Conservation (phyloP, 257 asterid species). For the Lithospermum erythrorhizon region DNA sequence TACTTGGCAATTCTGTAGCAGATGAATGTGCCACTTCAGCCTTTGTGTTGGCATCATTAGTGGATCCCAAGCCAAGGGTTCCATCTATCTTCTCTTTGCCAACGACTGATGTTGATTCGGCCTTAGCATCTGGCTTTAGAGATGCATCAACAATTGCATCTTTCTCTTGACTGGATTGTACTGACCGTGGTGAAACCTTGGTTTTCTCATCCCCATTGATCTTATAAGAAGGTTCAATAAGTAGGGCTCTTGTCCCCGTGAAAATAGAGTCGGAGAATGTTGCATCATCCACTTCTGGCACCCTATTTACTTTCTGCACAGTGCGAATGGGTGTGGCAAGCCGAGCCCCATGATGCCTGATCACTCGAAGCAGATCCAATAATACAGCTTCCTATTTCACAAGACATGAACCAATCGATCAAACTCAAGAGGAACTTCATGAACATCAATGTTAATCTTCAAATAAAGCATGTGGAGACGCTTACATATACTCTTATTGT, state of each 20-base stretch:
- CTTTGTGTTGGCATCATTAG: slow-evolving; percentile 8
- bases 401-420: not conserved
- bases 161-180: slow-evolving; percentile 15
- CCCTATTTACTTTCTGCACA: slow-evolving; percentile 19
- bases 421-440: not conserved
- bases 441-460: not conserved
- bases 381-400: slow-evolving; percentile 19
- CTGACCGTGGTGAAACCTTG: slow-evolving; percentile 8
- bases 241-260: slow-evolving; percentile 12
- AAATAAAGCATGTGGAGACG: not conserved
- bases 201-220: slow-evolving; percentile 17
- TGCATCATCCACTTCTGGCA: slow-evolving; percentile 12
- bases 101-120: slow-evolving; percentile 8
- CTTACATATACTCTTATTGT: not conserved
- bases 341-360: slow-evolving; percentile 28
- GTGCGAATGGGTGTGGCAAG: slow-evolving; percentile 31
- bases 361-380: slow-evolving; percentile 27
- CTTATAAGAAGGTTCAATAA: slow-evolving; percentile 21
- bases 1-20: slow-evolving; percentile 3
- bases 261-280: slow-evolving; percentile 21
- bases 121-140: slow-evolving; percentile 5
- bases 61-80: slow-evolving; percentile 4
- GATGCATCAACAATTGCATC: slow-evolving; percentile 15
- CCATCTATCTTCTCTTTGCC: slow-evolving; percentile 7
- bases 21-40: slow-evolving; percentile 3